phyloP scores from a whole-genome alignment of 352 stramenopile genomes.

The Globisporangium takayamanum region DNA sequence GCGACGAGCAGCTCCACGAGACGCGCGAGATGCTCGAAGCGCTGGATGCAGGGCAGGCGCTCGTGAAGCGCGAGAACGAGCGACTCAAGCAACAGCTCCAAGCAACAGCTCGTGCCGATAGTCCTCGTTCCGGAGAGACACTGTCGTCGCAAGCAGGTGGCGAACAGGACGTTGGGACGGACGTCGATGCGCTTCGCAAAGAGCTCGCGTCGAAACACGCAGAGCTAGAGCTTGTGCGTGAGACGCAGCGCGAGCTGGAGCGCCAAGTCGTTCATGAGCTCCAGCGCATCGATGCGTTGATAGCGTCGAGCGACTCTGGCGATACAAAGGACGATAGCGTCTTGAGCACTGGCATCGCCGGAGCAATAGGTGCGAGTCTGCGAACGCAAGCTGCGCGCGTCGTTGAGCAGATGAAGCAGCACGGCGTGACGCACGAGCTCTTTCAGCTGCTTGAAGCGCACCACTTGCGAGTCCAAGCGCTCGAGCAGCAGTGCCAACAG shows the following conservation, averaged over 20 bases:
- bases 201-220: constrained; percentile 12
- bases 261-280: not conserved
- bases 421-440: not conserved
- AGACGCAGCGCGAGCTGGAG: constrained; percentile 4
- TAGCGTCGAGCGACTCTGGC: too few relatives aligned
- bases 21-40: constrained; percentile 36
- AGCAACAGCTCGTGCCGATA: not conserved
- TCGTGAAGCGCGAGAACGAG: constrained; percentile 32
- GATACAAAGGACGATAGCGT: too few relatives aligned
- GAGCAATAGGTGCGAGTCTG: not conserved
- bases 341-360: too few relatives aligned
- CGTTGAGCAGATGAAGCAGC: not conserved
- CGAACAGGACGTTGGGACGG: constrained; percentile 2
- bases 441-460: not conserved
- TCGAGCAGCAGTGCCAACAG: not conserved
- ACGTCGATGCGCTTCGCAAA: constrained; percentile 3
- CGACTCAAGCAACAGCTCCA: constrained; percentile 26
- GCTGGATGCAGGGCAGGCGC: constrained; percentile 19
- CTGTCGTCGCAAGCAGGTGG: not conserved
- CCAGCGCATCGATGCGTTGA: not conserved
- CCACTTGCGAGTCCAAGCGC: too few relatives aligned
- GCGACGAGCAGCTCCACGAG: constrained; percentile 22
- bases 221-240: constrained; percentile 1
- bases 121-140: too few relatives aligned
- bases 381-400: not conserved